These are phyloP conservation scores for Arabidopsis suecica DNA, from an alignment of 345 rosid species.

Conservation along the genomic window DNA sequence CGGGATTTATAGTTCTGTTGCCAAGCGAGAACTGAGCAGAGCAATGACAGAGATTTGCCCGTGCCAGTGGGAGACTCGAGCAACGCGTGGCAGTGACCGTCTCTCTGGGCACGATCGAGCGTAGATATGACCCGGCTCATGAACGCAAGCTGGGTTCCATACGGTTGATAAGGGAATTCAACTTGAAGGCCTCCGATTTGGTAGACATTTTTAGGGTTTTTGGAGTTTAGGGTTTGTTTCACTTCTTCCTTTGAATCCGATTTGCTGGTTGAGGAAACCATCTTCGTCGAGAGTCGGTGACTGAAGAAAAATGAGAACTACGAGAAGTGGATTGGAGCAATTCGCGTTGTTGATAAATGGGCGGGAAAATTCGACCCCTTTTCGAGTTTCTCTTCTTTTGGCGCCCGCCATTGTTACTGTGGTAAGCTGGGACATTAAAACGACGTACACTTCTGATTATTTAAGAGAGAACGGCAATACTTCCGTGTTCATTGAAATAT, in stretches of 20 bases:
- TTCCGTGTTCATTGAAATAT: background rate
- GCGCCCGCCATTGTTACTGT: slow-evolving; percentile 33
- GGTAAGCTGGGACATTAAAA: background rate
- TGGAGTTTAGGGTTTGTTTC: slow-evolving; percentile 48
- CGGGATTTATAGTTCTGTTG: slow-evolving; percentile 62
- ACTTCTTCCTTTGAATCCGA: slow-evolving; percentile 39
- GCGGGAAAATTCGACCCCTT: slow-evolving; percentile 39
- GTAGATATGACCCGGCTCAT: slow-evolving; percentile 93
- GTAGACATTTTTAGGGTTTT: slow-evolving; percentile 53
- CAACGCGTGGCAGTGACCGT: slow-evolving; percentile 86
- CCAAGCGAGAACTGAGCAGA: slow-evolving; percentile 94
- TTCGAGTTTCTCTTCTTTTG: slow-evolving; percentile 18
- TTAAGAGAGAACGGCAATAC: slow-evolving; percentile 29
- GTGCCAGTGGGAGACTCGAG: slow-evolving; percentile 99
- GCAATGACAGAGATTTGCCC: slow-evolving; percentile 95
- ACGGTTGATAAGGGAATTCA: slow-evolving; percentile 90
- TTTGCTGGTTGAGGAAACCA: slow-evolving; percentile 46
- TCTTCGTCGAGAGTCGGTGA: slow-evolving; percentile 32
- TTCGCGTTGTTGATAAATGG: background rate
- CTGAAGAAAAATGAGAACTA: background rate
- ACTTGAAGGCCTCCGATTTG: slow-evolving; percentile 79
- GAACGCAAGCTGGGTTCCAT: slow-evolving; percentile 94
- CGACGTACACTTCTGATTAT: slow-evolving; percentile 18
- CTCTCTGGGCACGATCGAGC: slow-evolving; percentile 85
- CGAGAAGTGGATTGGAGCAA: slow-evolving; percentile 3